Evolutionary conservation across 2,329 filamentous ascomycete species (phyloP), one percentile per base, ranked within the genome.

Genomic region (Phialophora verrucosa): DNA sequence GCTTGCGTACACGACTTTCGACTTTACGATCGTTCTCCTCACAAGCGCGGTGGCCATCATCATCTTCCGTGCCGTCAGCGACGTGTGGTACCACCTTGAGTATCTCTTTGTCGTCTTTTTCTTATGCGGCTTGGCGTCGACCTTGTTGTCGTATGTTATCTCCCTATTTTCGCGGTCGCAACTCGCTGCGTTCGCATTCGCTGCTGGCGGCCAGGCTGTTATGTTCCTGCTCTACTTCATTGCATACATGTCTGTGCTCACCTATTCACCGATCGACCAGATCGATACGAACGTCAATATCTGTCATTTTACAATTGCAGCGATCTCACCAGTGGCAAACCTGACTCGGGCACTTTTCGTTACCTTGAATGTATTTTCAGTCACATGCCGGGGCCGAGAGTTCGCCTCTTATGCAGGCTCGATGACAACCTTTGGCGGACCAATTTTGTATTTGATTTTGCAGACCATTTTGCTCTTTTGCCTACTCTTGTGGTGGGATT

Each of bases 81-180:
- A 82, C 63, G 84, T 89, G 4, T 96, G 91, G 88, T 97, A 91
- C 72, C 84, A 90, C 64, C 82, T 93, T 4, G 91, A 88, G 50
- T 96, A 96, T 75, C 80, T 97, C 10, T 96, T 96, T 75, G 78
- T 94, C 12, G 83, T 96, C 47, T 88, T 97, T 70, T 85, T 90
- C 64, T 84, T 97, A 0, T 97, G 94, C 75, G 92, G 92, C 0
- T 78, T 97, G 5, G 87, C 91, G 0, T 90, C 92, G 0, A 91
- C 87, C 2, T 80, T 96, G 2, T 81, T 93, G 59, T 86, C 90
- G 1, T 97, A 97, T 76, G 82, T 94, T 44, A 84, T 96, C 50
- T 96, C 93, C 0, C 85, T 97, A 0, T 90, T 93, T 73, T 87
- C 90, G 38, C 87, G 85, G 58, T 93, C 90, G 35, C 92, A 96